Conservation (phyloP, 805 yeast genomes). For the Candida boleticola region DNA sequence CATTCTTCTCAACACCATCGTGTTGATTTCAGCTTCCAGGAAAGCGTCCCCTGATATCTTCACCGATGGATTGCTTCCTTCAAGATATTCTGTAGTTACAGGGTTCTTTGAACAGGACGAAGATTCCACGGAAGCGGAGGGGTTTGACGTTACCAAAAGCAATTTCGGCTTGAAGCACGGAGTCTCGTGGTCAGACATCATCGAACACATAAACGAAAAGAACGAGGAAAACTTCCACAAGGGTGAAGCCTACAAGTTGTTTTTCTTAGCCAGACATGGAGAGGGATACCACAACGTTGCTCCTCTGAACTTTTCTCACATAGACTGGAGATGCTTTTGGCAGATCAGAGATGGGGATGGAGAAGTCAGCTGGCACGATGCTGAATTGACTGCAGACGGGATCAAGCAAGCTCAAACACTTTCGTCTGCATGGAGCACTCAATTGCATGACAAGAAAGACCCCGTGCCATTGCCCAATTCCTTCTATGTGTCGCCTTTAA, state of each 20-base stretch:
- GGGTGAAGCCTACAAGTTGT: constrained; percentile 17
- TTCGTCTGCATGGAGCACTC: constrained; percentile 14
- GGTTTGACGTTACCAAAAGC: constrained; percentile 11
- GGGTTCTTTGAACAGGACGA: constrained; percentile 21
- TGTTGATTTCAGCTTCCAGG: neutral
- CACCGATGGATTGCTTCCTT: constrained; percentile 1
- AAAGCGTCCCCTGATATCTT: constrained; percentile 2
- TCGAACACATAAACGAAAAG: constrained; percentile 11
- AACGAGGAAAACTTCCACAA: constrained; percentile 6
- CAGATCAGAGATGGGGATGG: constrained; percentile 19
- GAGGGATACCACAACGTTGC: constrained; percentile 34
- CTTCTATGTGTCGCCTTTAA: constrained; percentile 29
- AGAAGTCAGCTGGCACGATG: constrained; percentile 29
- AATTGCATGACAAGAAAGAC: constrained; percentile 10
- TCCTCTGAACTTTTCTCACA: constrained; percentile 10
- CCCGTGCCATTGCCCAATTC: constrained; percentile 23
- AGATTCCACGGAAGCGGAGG: constrained; percentile 11
- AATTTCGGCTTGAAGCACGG: constrained; percentile 22
- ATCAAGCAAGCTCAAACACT: constrained; percentile 14
- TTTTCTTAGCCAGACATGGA: constrained; percentile 33
- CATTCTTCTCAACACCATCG: neutral
- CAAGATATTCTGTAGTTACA: constrained; percentile 8
- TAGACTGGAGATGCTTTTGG: constrained; percentile 28
- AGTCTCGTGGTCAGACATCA: constrained; percentile 21
- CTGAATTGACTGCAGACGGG: constrained; percentile 25